phyloP scores from a whole-genome alignment of 202 grass and related monocot genomes.

The Setaria italica region DNA sequence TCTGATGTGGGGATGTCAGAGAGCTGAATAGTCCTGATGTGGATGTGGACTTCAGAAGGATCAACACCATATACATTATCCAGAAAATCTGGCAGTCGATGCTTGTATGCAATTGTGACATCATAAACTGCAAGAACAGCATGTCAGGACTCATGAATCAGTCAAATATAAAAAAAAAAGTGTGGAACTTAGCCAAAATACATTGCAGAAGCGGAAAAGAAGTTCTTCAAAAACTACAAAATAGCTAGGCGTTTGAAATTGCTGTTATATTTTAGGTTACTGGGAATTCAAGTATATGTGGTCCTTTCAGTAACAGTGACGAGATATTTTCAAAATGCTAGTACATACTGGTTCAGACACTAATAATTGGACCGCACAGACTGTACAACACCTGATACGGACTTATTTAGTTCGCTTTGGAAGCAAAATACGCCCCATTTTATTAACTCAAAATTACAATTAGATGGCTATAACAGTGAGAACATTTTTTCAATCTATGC shows the following conservation, averaged over 20 bases:
- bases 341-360: not conserved
- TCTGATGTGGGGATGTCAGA: constrained; percentile 66
- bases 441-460: not conserved
- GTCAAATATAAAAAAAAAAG: constrained; percentile 22
- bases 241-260: not conserved
- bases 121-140: constrained; percentile 72
- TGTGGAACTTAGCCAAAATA: not conserved
- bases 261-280: not conserved
- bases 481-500: not conserved
- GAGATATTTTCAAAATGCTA: constrained; percentile 21
- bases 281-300: constrained; percentile 25
- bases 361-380: not conserved
- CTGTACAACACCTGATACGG: not conserved
- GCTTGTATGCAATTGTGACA: constrained; percentile 84
- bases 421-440: constrained; percentile 26
- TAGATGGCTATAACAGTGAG: not conserved
- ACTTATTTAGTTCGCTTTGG: not conserved
- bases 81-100: constrained; percentile 75
- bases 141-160: not conserved
- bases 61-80: constrained; percentile 85
- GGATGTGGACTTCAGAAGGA: constrained; percentile 94
- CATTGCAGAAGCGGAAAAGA: not conserved
- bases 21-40: constrained; percentile 63
- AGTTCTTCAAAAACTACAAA: not conserved
- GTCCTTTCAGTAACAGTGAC: not conserved